Percentiles rank a stretch among this genome's conserved stretches.
These are phyloP conservation scores for Nakaseomyces glabratus DNA, from an alignment of 1,139 yeast genomes.

Conservation along the genomic window DNA sequence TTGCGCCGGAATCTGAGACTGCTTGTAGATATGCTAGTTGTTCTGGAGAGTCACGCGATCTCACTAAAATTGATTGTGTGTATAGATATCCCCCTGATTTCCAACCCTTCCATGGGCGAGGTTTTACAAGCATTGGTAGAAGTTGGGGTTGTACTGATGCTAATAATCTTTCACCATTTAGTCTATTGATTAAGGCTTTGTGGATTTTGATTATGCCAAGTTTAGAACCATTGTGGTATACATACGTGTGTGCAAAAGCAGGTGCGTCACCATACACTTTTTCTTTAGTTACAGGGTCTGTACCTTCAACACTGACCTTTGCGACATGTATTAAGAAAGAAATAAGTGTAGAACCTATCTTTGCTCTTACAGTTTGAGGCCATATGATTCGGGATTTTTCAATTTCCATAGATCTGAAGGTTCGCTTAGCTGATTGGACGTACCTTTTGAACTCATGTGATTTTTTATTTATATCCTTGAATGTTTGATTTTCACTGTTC, in stretches of 20 bases:
- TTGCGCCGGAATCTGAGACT: slow-evolving; percentile 61
- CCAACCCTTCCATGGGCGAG: slow-evolving; percentile 77
- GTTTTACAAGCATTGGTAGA: slow-evolving; percentile 87
- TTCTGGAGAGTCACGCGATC: slow-evolving; percentile 83
- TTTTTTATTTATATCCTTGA: slow-evolving; percentile 34
- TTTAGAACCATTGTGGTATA: slow-evolving; percentile 67
- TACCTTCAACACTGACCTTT: slow-evolving; percentile 65
- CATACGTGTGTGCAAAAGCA: slow-evolving; percentile 84
- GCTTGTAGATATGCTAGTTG: slow-evolving; percentile 81
- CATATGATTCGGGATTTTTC: slow-evolving; percentile 39
- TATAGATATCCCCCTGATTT: slow-evolving; percentile 78
- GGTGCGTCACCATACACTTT: slow-evolving; percentile 67
- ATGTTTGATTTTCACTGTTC: slow-evolving; percentile 47
- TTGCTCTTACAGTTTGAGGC: slow-evolving; percentile 64
- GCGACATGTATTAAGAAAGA: slow-evolving; percentile 76
- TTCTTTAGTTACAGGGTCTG: slow-evolving; percentile 68
- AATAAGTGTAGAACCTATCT: slow-evolving; percentile 72
- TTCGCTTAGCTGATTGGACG: slow-evolving; percentile 30
- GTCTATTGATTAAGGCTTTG: slow-evolving; percentile 51
- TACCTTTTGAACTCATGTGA: slow-evolving; percentile 30
- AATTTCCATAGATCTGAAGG: slow-evolving; percentile 31
- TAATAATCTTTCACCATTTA: slow-evolving; percentile 58
- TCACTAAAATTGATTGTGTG: slow-evolving; percentile 52
- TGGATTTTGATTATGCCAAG: slow-evolving; percentile 79
- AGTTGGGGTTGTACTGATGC: slow-evolving; percentile 78